A percentile compares a stretch with the other conserved stretches of the same genome.
These are phyloP conservation scores for Purshia tridentata DNA, from an alignment of 306 rosid species.

Conservation along the genomic window DNA sequence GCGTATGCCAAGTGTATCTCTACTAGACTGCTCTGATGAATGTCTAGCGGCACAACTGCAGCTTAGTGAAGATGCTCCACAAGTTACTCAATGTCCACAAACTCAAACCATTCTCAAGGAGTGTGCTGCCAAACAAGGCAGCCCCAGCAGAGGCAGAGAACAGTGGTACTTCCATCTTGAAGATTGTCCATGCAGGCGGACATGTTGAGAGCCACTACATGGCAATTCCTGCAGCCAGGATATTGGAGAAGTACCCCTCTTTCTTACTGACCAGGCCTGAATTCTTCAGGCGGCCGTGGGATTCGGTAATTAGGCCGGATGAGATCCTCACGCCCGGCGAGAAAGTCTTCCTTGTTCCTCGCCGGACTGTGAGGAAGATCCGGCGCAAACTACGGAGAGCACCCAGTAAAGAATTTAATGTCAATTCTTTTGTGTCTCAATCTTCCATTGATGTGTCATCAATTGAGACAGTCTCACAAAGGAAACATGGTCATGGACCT, in stretches of 20 bases:
- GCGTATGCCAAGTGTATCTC: not conserved
- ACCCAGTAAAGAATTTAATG: constrained; percentile 9
- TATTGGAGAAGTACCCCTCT: constrained; percentile 36
- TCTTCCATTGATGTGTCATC: not conserved
- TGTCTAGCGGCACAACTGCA: not conserved
- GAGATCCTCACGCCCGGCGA: constrained; percentile 32
- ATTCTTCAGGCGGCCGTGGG: constrained; percentile 32
- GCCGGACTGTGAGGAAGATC: constrained; percentile 24
- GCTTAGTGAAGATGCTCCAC: constrained; percentile 12
- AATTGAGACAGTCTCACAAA: not conserved
- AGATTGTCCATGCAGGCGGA: constrained; percentile 36
- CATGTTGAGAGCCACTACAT: constrained; percentile 33
- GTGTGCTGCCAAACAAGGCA: not conserved
- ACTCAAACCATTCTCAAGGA: constrained; percentile 3
- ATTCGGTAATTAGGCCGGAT: constrained; percentile 25
- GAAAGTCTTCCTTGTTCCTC: constrained; percentile 28
- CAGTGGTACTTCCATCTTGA: not conserved
- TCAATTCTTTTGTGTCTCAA: not conserved
- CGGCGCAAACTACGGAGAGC: not conserved
- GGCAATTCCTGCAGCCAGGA: constrained; percentile 28
- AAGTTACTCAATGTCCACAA: constrained; percentile 19
- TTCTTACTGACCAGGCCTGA: constrained; percentile 30
- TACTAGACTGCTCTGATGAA: not conserved
- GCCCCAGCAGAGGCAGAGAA: not conserved
- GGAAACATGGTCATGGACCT: not conserved